Evolutionary conservation across 352 stramenopile species (phyloP), one percentile per base, ranked within the genome.

Genomic region (Bremia lactucae): DNA sequence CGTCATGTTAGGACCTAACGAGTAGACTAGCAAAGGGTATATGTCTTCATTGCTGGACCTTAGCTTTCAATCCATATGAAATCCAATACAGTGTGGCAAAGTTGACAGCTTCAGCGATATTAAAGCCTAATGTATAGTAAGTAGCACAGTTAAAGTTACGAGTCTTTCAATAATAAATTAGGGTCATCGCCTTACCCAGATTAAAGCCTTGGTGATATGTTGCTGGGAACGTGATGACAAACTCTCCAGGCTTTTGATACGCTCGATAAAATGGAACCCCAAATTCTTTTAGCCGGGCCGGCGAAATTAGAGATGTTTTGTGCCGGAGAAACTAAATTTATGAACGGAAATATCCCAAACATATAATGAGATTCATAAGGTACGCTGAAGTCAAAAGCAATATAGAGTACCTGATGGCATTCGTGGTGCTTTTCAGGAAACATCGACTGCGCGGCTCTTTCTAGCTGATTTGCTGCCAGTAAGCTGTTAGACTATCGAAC

Each of bases 221-320:
- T 4, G 75, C 65, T 24, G 87, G 87, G 49, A 95, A 96, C 1
- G 87, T 97, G 46, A 97, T 89, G 11, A 97, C 74, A 36, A 96
- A 96, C 65, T 97, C 87, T 15, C 84, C 87, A 10, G 76, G 65
- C 6, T 80, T 59, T 58, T 97, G 87, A 13, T 81, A 78, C 0
- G 72, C 76, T 59, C 84, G 53, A 19, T 75, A 78, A 37, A 77
- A 95, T 6, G 76, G 80, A 2, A 97, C 79, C 4, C 76, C 69
- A 41, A 87, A 87, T 41, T 90, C 70, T 44, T 79, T 70, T 6
- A 96, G 68, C 9, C 79, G 58, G 10, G 65, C 52, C 1, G 87
- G 87, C 2, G 84, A 94, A 31, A 97, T 82, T 33, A 97, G 59
- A 6, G 74, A 94, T 14, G 86, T 96, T 50, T 97, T 97, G 69